Base-by-base conservation (phyloP, 1,284 basidiomycete species). In the Trichosporon coremiiforme region DNA sequence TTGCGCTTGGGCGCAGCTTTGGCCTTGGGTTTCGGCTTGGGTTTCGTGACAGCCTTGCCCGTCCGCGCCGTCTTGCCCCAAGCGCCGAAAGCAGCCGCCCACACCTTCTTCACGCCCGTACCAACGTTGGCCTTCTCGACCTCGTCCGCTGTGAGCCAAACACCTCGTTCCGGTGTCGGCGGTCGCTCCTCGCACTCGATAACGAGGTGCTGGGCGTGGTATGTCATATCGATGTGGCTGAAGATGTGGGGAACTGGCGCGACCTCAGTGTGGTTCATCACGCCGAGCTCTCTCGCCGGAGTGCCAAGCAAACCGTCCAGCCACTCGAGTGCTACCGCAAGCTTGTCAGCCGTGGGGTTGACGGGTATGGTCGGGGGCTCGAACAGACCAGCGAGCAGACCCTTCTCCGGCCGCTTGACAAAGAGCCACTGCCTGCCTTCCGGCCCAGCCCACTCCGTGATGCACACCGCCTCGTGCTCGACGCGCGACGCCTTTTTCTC, bases 191-290 rank as follows among this genome's bases (percentile, higher is more conserved):
- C 31, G 20, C 33, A 13, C 31, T 68, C 55, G 10, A 82, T 29
- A 15, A 75, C 65, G 10, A 81, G 68, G 67, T 81, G 79, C 15
- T 78, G 74, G 29, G 91, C 87, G 75, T 91, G 89, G 83, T 96
- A 97, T 9, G 91, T 94, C 85, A 96, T 93, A 76, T 87, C 89
- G 78, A 97, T 92, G 80, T 98, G 95, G 2, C 91, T 93, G 84
- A 97, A 98, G 66, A 94, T 85, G 78, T 97, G 95, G 1, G 89
- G 75, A 38, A 96, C 70, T 1, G 69, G 13, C 9, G 38, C 64
- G 57, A 65, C 22, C 5, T 45, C 22, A 0, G n/a, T 4, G 47
- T 68, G 69, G 7, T 7, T 20, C 8, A 7, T 2, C 7, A 12
- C 20, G 9, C 17, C 50, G 15, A 20, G 33, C 38, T 67, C 57